Conservation (phyloP, 139 green algal species). For the Diplosphaera chodatii region DNA sequence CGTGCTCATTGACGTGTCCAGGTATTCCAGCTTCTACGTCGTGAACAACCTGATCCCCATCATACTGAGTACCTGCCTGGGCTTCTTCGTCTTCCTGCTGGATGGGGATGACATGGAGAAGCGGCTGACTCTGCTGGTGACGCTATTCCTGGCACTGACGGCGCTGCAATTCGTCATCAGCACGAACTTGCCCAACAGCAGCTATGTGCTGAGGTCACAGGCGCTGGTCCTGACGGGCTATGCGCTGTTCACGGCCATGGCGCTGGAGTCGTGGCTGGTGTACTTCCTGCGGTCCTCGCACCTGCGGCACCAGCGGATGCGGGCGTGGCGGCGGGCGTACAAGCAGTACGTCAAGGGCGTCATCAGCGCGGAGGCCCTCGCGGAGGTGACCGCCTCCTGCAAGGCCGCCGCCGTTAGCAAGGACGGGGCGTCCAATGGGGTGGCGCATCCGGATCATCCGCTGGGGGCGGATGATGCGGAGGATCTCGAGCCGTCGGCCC, state of each 20-base stretch:
- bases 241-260: not conserved
- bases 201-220: not conserved
- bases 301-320: not conserved
- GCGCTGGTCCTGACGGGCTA: not conserved
- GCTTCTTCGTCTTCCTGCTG: not conserved
- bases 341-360: not conserved
- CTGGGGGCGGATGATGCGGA: not conserved
- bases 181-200: not conserved
- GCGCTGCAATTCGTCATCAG: not conserved
- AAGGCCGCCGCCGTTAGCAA: too few species aligned
- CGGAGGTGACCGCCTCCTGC: too few species aligned
- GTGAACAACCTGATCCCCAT: not conserved
- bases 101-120: not conserved
- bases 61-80: not conserved
- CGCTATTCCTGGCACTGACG: not conserved
- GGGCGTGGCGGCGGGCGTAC: not conserved
- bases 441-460: not conserved
- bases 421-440: too few species aligned
- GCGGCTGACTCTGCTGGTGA: not conserved
- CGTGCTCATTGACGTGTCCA: not conserved
- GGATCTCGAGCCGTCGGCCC: not conserved
- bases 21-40: not conserved
- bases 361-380: not conserved
- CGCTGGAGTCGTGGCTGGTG: not conserved
- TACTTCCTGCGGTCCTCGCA: not conserved